Conservation (phyloP, 495 filamentous ascomycete species). For the Penicillium taxi region DNA sequence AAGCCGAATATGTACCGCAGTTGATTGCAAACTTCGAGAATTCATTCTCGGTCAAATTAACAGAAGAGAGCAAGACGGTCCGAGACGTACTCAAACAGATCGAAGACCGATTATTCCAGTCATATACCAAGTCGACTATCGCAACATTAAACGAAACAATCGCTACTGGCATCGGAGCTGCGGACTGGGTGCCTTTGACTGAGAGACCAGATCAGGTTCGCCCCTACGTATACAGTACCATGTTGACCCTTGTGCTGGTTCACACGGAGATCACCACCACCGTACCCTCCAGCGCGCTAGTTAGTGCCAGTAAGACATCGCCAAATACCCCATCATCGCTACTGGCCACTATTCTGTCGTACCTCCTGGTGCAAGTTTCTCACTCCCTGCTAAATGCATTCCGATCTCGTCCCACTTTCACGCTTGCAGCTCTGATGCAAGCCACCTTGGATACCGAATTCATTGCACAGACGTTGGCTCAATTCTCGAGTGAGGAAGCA, state of each 20-base stretch:
- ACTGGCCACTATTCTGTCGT: constrained; percentile 64
- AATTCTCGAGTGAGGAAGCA: constrained; percentile 79
- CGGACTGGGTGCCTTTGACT: constrained; percentile 60
- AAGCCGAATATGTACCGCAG: constrained; percentile 67
- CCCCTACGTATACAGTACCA: constrained; percentile 79
- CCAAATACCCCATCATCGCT: constrained; percentile 48
- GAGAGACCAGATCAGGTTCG: constrained; percentile 64
- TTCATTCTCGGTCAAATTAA: constrained; percentile 80
- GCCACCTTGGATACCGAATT: constrained; percentile 97
- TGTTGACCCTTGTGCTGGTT: constrained; percentile 75
- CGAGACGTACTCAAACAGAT: constrained; percentile 84
- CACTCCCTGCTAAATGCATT: constrained; percentile 64
- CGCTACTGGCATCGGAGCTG: constrained; percentile 56
- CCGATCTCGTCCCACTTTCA: constrained; percentile 55
- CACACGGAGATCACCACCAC: constrained; percentile 90
- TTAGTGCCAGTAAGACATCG: constrained; percentile 21
- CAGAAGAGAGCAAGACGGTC: constrained; percentile 83
- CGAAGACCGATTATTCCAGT: constrained; percentile 78
- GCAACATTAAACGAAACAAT: constrained; percentile 56
- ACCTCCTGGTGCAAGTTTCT: constrained; percentile 70
- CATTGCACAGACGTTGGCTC: constrained; percentile 81
- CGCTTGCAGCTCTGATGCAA: constrained; percentile 81
- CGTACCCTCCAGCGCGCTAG: constrained; percentile 31
- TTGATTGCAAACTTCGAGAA: constrained; percentile 83
- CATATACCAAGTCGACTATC: constrained; percentile 73